Evolutionary conservation across 306 rosid species (phyloP).

Genomic region (Acacia acuminata): DNA sequence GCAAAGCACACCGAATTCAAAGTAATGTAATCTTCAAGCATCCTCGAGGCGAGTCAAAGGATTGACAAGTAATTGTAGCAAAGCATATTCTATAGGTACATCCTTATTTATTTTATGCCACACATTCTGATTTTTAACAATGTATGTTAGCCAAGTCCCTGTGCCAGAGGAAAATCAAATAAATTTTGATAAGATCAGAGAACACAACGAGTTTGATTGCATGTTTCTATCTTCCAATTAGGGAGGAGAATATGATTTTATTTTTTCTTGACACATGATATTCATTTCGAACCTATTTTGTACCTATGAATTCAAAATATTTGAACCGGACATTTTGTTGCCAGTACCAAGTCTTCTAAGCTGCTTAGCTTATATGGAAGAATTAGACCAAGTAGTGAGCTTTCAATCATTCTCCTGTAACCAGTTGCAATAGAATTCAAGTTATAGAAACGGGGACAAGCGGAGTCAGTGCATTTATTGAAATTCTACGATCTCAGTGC

Average conservation of each 20-base stretch:
- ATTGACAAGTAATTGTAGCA: slow-evolving; percentile 85
- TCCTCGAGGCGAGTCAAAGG: slow-evolving; percentile 86
- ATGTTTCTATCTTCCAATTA: neutral
- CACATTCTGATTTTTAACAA: slow-evolving; percentile 70
- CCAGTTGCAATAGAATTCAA: neutral
- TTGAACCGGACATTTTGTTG: neutral
- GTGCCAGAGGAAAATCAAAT: slow-evolving; percentile 13
- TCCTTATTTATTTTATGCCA: slow-evolving; percentile 84
- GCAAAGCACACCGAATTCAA: slow-evolving; percentile 67
- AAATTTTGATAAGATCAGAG: neutral
- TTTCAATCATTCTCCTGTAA: neutral
- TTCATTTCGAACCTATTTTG: neutral
- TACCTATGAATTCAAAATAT: too few species aligned
- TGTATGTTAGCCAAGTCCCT: slow-evolving; percentile 95
- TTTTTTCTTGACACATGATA: neutral
- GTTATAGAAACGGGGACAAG: neutral
- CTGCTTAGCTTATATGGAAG: neutral
- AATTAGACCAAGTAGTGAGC: neutral
- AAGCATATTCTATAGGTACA: slow-evolving; percentile 79
- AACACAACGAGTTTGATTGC: neutral
- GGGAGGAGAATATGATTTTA: neutral
- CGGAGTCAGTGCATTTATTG: neutral
- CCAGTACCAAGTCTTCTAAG: neutral
- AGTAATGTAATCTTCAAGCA: slow-evolving; percentile 77
- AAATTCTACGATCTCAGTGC: neutral